Base-by-base conservation (phyloP, 1,139 yeast genomes). In the Casaregolazyma lundiana region DNA sequence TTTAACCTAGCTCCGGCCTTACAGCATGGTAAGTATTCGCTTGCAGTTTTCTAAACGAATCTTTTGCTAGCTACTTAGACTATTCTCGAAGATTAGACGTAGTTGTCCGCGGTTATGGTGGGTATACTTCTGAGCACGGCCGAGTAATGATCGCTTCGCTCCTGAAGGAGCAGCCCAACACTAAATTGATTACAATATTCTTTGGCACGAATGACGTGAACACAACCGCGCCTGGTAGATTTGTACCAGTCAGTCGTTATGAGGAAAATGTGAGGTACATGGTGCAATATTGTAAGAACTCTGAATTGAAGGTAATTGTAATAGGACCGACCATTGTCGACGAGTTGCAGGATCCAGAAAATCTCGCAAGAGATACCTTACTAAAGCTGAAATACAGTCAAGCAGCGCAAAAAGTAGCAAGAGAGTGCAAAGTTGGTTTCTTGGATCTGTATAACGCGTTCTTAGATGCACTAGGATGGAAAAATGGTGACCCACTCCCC, bases 131-230 rank as follows among this genome's bases (percentile, higher is more conserved):
- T 1, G 69, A 68, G 24, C 76, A 74, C 45, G 79, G 71, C 2
- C 59, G 62, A 35, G 48, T 50, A 15, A 66, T 47, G 34, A 20
- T 47, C 15, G 41, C 36, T 4, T 38, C 44, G 1, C 18, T 47
- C 15, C 76, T 44, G 21, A 38, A 46, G 69, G 46, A 35, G 6
- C 52, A 22, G 15, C 29, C 15, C 11, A 18, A 20, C 20, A 15
- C n/a, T 29, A 17, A 35, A 15, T 20, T 18, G 11, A 24, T 40
- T 48, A 75, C 80, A 0, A 66, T 87, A 2, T 85, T 82, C 62
- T 78, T 84, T 56, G 96, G 96, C 1, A 75, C 94, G 8, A 87
- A 87, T 58, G 96, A 87, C 61, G 80, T 87, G 0, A 69, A 69
- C 18, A 66, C 64, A 2, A 72, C 71, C 4, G 64, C 69, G 18